phyloP scores from a whole-genome alignment of 495 filamentous ascomycete species.

The Podospora pseudoanserina region DNA sequence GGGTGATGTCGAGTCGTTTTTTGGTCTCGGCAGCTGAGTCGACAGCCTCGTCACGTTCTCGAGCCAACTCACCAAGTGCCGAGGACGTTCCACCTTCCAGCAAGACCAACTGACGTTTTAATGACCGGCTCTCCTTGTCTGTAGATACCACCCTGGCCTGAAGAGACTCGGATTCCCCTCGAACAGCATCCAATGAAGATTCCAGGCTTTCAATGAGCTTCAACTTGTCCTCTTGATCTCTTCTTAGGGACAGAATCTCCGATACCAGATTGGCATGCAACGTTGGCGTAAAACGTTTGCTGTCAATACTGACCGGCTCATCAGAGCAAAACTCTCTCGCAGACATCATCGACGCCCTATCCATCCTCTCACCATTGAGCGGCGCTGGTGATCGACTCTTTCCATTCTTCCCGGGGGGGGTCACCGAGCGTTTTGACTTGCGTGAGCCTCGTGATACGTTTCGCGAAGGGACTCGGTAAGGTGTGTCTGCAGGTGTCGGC shows the following conservation, averaged over 20 bases:
- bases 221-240: constrained; percentile 84
- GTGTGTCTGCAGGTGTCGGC: constrained; percentile 64
- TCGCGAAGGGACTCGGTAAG: constrained; percentile 59
- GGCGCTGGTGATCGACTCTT: constrained; percentile 61
- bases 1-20: constrained; percentile 70
- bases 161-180: constrained; percentile 69
- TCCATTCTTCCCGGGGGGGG: constrained; percentile 51
- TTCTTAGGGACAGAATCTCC: constrained; percentile 80
- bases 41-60: constrained; percentile 82
- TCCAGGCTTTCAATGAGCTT: constrained; percentile 83
- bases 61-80: constrained; percentile 74
- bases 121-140: constrained; percentile 69
- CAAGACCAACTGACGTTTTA: constrained; percentile 79
- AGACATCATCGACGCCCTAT: constrained; percentile 45
- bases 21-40: constrained; percentile 69
- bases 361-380: constrained; percentile 50
- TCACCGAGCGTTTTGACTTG: constrained; percentile 51
- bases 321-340: constrained; percentile 60
- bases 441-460: constrained; percentile 55
- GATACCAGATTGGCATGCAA: constrained; percentile 92
- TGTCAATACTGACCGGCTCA: constrained; percentile 73
- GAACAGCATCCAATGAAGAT: constrained; percentile 62
- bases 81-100: constrained; percentile 84
- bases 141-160: constrained; percentile 56
- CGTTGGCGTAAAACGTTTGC: constrained; percentile 92